phyloP scores from a whole-genome alignment of 441 rosid species.

The Aquilaria agallochum region DNA sequence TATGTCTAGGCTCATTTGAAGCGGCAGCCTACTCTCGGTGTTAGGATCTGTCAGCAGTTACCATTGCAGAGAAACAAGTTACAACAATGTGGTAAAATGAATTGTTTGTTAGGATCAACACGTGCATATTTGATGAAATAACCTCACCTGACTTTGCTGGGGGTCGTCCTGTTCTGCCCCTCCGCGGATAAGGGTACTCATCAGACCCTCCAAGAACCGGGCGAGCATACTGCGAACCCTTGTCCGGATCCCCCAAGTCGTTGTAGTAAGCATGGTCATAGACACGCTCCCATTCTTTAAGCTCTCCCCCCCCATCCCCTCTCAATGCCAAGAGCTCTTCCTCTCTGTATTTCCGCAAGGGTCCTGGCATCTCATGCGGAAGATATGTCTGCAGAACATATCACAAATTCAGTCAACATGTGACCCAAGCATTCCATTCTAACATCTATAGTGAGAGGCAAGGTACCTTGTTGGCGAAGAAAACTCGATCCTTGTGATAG shows the following conservation, averaged over 20 bases:
- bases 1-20: constrained; percentile 43
- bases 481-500: constrained; percentile 52
- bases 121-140: background rate
- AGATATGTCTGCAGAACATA: constrained; percentile 49
- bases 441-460: background rate
- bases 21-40: constrained; percentile 51
- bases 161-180: constrained; percentile 73
- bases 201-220: constrained; percentile 75
- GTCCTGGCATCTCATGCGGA: constrained; percentile 52
- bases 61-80: background rate
- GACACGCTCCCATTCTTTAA: constrained; percentile 58
- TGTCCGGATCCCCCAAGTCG: constrained; percentile 62
- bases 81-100: too few relatives aligned
- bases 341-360: constrained; percentile 51
- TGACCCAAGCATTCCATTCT: background rate
- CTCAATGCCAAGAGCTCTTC: constrained; percentile 56
- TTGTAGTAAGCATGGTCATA: constrained; percentile 79
- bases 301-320: constrained; percentile 62
- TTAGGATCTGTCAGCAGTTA: constrained; percentile 39
- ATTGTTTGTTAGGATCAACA: background rate
- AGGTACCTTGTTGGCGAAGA: constrained; percentile 75
- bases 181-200: constrained; percentile 79
- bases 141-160: constrained; percentile 37
- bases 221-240: constrained; percentile 32
- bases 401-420: background rate